Conservation (phyloP, 2,329 filamentous ascomycete genomes). For the Aspergillus eucalypticola region DNA sequence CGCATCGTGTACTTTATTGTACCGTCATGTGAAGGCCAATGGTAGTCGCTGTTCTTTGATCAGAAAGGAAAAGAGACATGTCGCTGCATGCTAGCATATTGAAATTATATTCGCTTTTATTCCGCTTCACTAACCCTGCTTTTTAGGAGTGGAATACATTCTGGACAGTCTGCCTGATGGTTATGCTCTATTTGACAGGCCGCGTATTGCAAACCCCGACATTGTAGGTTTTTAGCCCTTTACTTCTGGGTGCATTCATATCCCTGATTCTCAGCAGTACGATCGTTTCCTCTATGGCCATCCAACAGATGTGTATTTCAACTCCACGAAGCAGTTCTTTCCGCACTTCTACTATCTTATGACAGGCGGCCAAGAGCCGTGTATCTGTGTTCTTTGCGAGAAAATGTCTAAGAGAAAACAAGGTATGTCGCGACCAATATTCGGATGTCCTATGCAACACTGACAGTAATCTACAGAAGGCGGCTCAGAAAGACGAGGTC, state of each 20-base stretch:
- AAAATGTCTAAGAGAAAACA: constrained; percentile 20
- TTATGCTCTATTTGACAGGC: constrained; percentile 54
- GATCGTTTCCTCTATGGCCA: constrained; percentile 62
- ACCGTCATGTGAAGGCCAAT: background rate
- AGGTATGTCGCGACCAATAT: constrained; percentile 3
- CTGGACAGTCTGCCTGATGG: constrained; percentile 57
- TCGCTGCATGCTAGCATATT: background rate
- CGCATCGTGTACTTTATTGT: background rate
- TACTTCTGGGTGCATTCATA: background rate
- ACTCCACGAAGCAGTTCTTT: constrained; percentile 57
- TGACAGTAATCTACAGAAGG: background rate
- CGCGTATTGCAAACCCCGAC: constrained; percentile 41
- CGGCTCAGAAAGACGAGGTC: constrained; percentile 5
- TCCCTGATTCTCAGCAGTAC: constrained; percentile 31
- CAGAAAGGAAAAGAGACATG: background rate
- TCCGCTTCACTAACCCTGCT: background rate
- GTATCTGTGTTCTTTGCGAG: constrained; percentile 53
- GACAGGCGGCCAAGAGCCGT: constrained; percentile 48
- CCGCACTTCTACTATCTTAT: constrained; percentile 61
- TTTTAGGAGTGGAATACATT: constrained; percentile 48
- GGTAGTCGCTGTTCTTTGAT: background rate
- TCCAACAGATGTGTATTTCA: constrained; percentile 51
- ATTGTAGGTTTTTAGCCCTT: constrained; percentile 29
- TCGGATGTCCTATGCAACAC: background rate
- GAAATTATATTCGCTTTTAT: background rate